Percentiles rank a stretch among this genome's conserved stretches.
Conservation (phyloP, 805 yeast genomes). For the Candida argentea region DNA sequence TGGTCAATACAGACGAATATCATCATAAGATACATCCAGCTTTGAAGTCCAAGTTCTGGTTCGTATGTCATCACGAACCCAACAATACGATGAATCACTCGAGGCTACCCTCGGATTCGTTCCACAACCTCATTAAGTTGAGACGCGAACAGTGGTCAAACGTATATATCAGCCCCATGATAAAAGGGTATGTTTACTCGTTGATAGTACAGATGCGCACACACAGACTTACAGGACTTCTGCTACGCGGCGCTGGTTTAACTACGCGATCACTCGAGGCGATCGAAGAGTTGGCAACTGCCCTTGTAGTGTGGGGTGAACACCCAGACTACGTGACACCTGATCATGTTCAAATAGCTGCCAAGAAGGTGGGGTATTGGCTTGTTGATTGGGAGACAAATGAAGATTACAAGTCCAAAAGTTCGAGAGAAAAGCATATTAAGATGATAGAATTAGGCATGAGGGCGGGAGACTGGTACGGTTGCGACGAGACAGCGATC, state of each 20-base stretch:
- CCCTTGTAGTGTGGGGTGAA: slow-evolving; percentile 16
- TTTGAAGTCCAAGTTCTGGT: slow-evolving; percentile 9
- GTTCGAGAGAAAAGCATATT: slow-evolving; percentile 1
- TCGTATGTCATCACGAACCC: slow-evolving; percentile 5
- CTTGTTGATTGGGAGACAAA: slow-evolving; percentile 32
- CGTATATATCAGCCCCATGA: slow-evolving; percentile 25
- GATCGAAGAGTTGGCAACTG: slow-evolving; percentile 17
- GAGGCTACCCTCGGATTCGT: slow-evolving; percentile 1
- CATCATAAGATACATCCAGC: slow-evolving; percentile 4
- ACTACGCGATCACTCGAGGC: slow-evolving; percentile 22
- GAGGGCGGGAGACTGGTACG: slow-evolving; percentile 35
- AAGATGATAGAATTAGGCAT: slow-evolving; percentile 21
- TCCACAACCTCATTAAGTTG: not conserved
- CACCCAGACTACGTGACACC: slow-evolving; percentile 23
- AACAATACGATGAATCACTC: slow-evolving; percentile 6
- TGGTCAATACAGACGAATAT: slow-evolving; percentile 2
- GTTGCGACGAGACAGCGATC: slow-evolving; percentile 28
- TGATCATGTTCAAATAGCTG: slow-evolving; percentile 26
- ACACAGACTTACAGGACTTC: slow-evolving; percentile 29
- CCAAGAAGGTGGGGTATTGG: slow-evolving; percentile 33
- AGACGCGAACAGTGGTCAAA: slow-evolving; percentile 2
- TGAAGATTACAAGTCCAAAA: slow-evolving; percentile 6
- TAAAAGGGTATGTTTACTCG: slow-evolving; percentile 27
- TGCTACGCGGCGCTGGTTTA: slow-evolving; percentile 25
- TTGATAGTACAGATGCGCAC: slow-evolving; percentile 25